phyloP scores from a whole-genome alignment of 164 flowering plant species.

The Vitis rotundifolia region DNA sequence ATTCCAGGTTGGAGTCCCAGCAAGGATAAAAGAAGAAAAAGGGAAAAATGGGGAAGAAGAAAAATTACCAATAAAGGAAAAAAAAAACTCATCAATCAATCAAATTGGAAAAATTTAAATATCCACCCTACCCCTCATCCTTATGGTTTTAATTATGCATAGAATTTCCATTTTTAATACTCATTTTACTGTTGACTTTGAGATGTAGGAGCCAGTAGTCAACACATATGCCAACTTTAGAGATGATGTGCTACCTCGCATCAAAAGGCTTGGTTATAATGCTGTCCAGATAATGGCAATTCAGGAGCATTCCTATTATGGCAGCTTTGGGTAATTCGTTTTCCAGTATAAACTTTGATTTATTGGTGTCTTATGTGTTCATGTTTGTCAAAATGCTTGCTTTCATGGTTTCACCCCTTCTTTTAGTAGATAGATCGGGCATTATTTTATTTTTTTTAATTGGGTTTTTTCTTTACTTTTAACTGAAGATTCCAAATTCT shows the following conservation, averaged over 20 bases:
- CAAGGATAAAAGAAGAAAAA: no score
- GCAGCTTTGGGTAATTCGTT: slow-evolving; percentile 86
- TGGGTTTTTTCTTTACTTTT: no score
- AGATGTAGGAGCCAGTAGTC: slow-evolving; percentile 81
- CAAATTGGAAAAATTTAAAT: not conserved
- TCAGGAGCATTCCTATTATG: slow-evolving; percentile 99
- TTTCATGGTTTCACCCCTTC: not conserved
- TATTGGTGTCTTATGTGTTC: not conserved
- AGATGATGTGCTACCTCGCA: slow-evolving; percentile 98
- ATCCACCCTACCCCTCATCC: not conserved
- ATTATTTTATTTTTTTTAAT: no score
- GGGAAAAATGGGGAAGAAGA: no score
- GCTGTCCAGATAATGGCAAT: slow-evolving; percentile 99
- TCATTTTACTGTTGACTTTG: slow-evolving; percentile 7
- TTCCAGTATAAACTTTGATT: not conserved
- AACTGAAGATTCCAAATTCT: not conserved
- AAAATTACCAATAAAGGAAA: no score
- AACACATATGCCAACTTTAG: slow-evolving; percentile 89
- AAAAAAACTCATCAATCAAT: not conserved
- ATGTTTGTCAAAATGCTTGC: not conserved
- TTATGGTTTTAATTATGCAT: slow-evolving; percentile 1
- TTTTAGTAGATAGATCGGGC: no score
- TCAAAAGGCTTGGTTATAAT: slow-evolving; percentile 94
- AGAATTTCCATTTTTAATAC: not conserved
- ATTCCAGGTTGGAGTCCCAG: no score